phyloP scores from a whole-genome alignment of 176 grass and related monocot species.

The Ensete glaucum region DNA sequence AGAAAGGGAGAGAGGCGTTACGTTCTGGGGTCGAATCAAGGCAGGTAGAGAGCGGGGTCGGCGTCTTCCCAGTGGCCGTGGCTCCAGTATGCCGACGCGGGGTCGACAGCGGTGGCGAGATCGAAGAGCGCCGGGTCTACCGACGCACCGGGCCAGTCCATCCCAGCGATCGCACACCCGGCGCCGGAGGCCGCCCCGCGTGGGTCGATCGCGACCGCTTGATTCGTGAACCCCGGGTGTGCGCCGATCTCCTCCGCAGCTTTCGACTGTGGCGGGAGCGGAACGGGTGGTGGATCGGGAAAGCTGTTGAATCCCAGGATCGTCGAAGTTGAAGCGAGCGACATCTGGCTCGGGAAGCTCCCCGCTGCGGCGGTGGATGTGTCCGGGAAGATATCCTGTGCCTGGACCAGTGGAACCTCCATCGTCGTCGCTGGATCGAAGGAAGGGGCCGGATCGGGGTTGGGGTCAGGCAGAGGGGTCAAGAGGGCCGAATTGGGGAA shows the following conservation, averaged over 20 bases:
- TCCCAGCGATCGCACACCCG: neutral
- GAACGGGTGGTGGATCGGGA: neutral
- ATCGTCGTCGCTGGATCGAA: neutral
- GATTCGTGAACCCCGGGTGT: neutral
- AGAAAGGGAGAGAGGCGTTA: neutral
- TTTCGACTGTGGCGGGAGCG: neutral
- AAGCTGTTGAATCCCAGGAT: neutral
- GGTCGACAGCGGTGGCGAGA: neutral
- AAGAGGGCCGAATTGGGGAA: neutral
- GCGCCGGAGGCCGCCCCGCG: neutral
- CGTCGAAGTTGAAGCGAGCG: neutral
- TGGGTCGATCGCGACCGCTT: neutral
- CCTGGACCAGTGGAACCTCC: neutral
- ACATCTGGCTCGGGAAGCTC: neutral
- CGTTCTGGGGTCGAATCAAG: neutral
- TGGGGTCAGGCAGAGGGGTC: neutral
- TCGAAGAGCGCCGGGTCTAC: neutral
- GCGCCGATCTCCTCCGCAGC: neutral
- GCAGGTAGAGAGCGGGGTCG: conserved; percentile 12
- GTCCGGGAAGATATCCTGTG: neutral
- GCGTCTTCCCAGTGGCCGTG: conserved; percentile 6
- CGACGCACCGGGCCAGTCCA: neutral
- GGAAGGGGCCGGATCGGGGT: neutral
- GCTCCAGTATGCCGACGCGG: conserved; percentile 7
- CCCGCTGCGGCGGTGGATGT: neutral